Conservation (phyloP, 371 early-diverging fungal species). For the Syncephalastrum racemosum region DNA sequence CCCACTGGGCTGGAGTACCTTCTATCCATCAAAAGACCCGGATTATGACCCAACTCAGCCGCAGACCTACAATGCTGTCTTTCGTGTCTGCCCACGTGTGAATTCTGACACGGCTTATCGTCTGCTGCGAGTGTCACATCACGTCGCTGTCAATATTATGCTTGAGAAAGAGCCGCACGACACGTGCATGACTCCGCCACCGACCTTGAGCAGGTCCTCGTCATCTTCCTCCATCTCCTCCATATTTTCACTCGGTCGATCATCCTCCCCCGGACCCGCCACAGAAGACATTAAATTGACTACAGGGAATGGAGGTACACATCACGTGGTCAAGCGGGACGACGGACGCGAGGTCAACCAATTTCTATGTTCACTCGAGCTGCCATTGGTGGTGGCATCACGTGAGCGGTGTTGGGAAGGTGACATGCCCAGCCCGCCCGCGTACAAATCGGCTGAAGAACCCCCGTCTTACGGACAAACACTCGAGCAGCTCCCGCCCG, state of each 20-base stretch:
- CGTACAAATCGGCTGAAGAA: constrained; percentile 30
- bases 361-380: constrained; percentile 29
- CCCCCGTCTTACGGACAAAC: constrained; percentile 40
- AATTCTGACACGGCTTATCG: constrained; percentile 23
- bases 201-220: constrained; percentile 4
- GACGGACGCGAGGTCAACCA: not conserved
- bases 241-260: constrained; percentile 3
- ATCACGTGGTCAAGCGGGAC: not conserved
- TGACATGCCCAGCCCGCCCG: constrained; percentile 20
- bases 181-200: not conserved
- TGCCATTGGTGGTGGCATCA: constrained; percentile 43
- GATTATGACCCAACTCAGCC: constrained; percentile 16
- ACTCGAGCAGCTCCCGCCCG: constrained; percentile 32
- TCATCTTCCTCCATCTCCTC: constrained; percentile 8
- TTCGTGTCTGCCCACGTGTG: constrained; percentile 29
- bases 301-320: no score
- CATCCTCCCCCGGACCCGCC: no score
- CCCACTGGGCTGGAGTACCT: constrained; percentile 29
- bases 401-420: constrained; percentile 36
- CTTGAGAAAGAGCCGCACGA: constrained; percentile 8
- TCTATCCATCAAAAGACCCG: constrained; percentile 15
- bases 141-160: constrained; percentile 21
- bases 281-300: no score
- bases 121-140: constrained; percentile 20
- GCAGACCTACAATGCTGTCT: constrained; percentile 26